phyloP scores from a whole-genome alignment of 2,329 filamentous ascomycete species.

The Stemphylium vesicarium region DNA sequence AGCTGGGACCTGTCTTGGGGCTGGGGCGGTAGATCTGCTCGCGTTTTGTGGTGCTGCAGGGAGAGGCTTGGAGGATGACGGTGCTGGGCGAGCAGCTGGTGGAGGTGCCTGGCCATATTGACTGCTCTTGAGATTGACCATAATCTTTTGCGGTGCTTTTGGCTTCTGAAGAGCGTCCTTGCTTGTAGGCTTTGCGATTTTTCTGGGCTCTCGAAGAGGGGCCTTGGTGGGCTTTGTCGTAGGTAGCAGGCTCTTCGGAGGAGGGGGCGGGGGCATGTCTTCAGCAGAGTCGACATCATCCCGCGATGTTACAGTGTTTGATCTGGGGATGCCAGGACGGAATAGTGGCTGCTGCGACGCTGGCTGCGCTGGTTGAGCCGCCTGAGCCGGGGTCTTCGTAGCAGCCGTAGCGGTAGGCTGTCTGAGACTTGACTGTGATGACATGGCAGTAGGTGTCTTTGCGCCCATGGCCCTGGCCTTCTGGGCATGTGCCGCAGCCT shows the following conservation, averaged over 20 bases:
- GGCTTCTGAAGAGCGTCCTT: conserved; percentile 65
- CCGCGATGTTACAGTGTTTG: conserved; percentile 39
- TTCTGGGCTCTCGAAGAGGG: conserved; percentile 47
- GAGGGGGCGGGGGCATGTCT: conserved; percentile 67
- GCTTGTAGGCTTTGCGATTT: conserved; percentile 64
- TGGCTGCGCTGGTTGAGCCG: conserved; percentile 26
- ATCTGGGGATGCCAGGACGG: conserved; percentile 32
- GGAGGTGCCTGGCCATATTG: conserved; percentile 49
- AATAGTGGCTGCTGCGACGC: conserved; percentile 39
- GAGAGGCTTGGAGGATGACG: conserved; percentile 31
- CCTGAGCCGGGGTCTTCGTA: conserved; percentile 58
- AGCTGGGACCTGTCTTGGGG: conserved; percentile 58
- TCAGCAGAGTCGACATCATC: conserved; percentile 54
- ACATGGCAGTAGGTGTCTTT: conserved; percentile 60
- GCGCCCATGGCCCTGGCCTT: conserved; percentile 42
- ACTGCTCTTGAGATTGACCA: conserved; percentile 69
- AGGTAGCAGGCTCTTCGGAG: conserved; percentile 58
- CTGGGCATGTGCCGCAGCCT: conserved; percentile 59
- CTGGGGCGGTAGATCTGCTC: conserved; percentile 53
- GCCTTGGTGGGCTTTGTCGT: conserved; percentile 53
- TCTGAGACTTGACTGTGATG: conserved; percentile 42
- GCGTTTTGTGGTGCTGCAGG: conserved; percentile 29
- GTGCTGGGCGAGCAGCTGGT: conserved; percentile 63
- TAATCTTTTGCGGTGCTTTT: conserved; percentile 69
- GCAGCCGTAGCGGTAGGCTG: conserved; percentile 27